phyloP scores from a whole-genome alignment of 139 green algal genomes.

The Tetradesmus lagerheimii region DNA sequence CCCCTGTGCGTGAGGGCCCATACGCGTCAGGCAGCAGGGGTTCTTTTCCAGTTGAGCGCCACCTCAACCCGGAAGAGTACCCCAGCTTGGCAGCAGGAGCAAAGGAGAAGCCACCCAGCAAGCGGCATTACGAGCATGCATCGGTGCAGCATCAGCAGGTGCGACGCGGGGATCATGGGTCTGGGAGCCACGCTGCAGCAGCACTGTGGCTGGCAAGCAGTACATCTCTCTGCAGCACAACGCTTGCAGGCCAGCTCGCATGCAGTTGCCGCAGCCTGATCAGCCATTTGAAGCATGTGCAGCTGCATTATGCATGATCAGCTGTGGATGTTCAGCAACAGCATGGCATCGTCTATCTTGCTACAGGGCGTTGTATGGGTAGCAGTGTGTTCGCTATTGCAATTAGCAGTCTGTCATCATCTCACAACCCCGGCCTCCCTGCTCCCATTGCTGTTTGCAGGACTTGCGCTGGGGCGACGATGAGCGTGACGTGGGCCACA shows the following conservation, averaged over 20 bases:
- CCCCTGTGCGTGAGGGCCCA: constrained; percentile 33
- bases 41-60: constrained; percentile 54
- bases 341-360: too few relatives aligned
- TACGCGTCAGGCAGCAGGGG: constrained; percentile 37
- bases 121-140: constrained; percentile 24
- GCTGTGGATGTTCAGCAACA: background rate
- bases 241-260: background rate
- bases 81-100: constrained; percentile 74
- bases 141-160: constrained; percentile 53
- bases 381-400: too few relatives aligned
- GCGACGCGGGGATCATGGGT: background rate
- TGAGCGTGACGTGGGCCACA: constrained; percentile 36
- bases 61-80: constrained; percentile 82
- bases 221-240: background rate
- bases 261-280: background rate
- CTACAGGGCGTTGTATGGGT: too few relatives aligned
- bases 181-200: background rate
- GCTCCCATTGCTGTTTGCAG: background rate
- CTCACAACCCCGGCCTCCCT: background rate
- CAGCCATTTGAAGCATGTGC: background rate
- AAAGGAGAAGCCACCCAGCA: constrained; percentile 41
- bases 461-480: constrained; percentile 47
- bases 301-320: background rate
- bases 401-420: too few relatives aligned
- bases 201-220: background rate